Conservation (phyloP, 1,139 yeast species). For the Yamadazyma jaroonii region DNA sequence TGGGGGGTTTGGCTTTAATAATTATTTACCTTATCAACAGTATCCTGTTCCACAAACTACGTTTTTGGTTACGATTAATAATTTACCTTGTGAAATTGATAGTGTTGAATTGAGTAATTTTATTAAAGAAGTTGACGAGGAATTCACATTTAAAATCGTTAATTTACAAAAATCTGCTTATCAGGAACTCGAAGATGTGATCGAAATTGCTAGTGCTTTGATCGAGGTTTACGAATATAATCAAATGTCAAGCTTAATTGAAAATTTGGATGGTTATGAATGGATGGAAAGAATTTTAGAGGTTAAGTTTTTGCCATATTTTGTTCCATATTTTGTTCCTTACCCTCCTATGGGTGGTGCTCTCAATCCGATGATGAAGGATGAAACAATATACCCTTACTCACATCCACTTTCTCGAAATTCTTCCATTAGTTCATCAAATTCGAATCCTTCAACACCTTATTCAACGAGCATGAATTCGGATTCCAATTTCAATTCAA, state of each 20-base stretch:
- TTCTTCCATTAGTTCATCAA: conserved; percentile 6
- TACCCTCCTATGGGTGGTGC: not conserved
- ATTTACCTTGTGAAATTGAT: conserved; percentile 5
- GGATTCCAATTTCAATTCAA: conserved; percentile 1
- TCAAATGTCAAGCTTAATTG: conserved; percentile 16
- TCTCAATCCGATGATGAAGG: not conserved
- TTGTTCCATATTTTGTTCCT: conserved; percentile 4
- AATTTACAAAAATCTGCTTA: conserved; percentile 6
- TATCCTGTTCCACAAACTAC: not conserved
- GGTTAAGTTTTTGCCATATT: conserved; percentile 13
- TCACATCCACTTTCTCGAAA: conserved; percentile 3
- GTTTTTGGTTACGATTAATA: conserved; percentile 2
- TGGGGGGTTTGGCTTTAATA: too few relatives aligned
- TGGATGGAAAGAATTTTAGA: conserved; percentile 22
- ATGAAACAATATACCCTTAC: not conserved
- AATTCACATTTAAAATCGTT: conserved; percentile 1
- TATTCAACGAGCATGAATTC: conserved; percentile 1
- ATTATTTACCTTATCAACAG: too few relatives aligned
- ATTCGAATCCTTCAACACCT: conserved; percentile 5
- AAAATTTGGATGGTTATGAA: conserved; percentile 24
- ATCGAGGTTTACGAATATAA: conserved; percentile 18
- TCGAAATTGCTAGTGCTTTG: conserved; percentile 10
- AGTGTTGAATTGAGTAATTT: conserved; percentile 1
- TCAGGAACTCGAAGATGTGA: conserved; percentile 3
- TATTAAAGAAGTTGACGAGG: conserved; percentile 1